These are phyloP conservation scores for Crepidotus variabilis DNA, from an alignment of 768 basidiomycete species.

Conservation along the genomic window DNA sequence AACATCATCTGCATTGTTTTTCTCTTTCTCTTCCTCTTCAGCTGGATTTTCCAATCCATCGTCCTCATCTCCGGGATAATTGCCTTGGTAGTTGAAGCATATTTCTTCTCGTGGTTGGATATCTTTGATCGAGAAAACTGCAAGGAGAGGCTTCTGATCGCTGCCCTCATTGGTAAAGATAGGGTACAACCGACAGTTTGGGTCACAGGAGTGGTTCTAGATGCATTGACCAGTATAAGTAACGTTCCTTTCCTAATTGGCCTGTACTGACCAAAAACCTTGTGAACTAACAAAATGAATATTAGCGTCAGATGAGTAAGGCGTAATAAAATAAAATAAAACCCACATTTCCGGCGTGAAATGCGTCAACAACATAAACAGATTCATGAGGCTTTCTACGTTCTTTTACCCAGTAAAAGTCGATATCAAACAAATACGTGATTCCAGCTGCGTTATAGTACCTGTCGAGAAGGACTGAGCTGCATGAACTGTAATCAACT, in stretches of 20 bases:
- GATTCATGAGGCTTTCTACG: slow-evolving; percentile 24
- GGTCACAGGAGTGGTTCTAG: slow-evolving; percentile 91
- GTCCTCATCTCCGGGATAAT: slow-evolving; percentile 34
- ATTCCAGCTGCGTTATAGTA: slow-evolving; percentile 70
- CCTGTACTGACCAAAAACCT: slow-evolving; percentile 68
- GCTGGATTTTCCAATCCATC: slow-evolving; percentile 26
- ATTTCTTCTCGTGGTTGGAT: slow-evolving; percentile 68
- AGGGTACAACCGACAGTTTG: slow-evolving; percentile 70
- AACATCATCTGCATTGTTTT: slow-evolving; percentile 19
- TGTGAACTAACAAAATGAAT: slow-evolving; percentile 61
- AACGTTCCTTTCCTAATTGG: background rate
- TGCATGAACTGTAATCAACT: background rate
- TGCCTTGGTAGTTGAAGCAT: slow-evolving; percentile 71
- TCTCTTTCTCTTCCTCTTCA: slow-evolving; percentile 12
- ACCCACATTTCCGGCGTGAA: slow-evolving; percentile 81
- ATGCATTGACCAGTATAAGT: background rate
- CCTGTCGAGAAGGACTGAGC: slow-evolving; percentile 30
- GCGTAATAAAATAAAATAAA: background rate
- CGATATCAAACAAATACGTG: slow-evolving; percentile 82
- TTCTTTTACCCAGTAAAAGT: slow-evolving; percentile 63
- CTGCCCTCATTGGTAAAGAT: slow-evolving; percentile 80
- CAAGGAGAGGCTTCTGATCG: slow-evolving; percentile 62
- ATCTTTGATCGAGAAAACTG: slow-evolving; percentile 63
- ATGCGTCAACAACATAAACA: slow-evolving; percentile 77
- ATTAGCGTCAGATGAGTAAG: background rate